These are phyloP conservation scores for Trichoderma simmonsii DNA, from an alignment of 2,329 filamentous ascomycete species.

Conservation along the genomic window DNA sequence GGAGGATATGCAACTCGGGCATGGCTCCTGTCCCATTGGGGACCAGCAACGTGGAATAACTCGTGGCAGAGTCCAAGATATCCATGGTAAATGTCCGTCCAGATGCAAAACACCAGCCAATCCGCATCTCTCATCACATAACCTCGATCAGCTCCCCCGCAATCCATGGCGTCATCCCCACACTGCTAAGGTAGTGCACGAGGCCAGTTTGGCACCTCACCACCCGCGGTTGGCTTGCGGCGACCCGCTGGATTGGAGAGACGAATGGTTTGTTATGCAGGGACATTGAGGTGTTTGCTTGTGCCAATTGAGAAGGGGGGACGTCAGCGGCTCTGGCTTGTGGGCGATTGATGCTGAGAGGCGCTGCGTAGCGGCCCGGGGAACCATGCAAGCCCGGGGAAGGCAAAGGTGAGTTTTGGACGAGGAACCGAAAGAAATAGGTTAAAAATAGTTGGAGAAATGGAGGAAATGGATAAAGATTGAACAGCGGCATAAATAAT, in stretches of 20 bases:
- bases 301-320: background rate
- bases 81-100: background rate
- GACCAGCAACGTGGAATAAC: background rate
- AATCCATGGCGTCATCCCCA: slow-evolving; percentile 36
- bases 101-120: slow-evolving; percentile 12
- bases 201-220: slow-evolving; percentile 13
- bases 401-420: background rate
- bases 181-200: slow-evolving; percentile 19
- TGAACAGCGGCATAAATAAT: background rate
- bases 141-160: slow-evolving; percentile 30
- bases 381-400: background rate
- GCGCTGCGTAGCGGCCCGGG: slow-evolving; percentile 12
- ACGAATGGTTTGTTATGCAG: background rate
- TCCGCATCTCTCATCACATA: slow-evolving; percentile 7
- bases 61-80: background rate
- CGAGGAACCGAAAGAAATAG: background rate
- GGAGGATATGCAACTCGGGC: slow-evolving; percentile 4
- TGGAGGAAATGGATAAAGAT: background rate
- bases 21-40: background rate
- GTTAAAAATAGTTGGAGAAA: background rate
- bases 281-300: background rate
- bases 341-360: slow-evolving; percentile 7
- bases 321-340: slow-evolving; percentile 6
- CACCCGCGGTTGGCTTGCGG: slow-evolving; percentile 5
- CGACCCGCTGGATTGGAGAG: slow-evolving; percentile 4